Conservation (phyloP, 202 grass and related monocot genomes). For the Setaria viridis region DNA sequence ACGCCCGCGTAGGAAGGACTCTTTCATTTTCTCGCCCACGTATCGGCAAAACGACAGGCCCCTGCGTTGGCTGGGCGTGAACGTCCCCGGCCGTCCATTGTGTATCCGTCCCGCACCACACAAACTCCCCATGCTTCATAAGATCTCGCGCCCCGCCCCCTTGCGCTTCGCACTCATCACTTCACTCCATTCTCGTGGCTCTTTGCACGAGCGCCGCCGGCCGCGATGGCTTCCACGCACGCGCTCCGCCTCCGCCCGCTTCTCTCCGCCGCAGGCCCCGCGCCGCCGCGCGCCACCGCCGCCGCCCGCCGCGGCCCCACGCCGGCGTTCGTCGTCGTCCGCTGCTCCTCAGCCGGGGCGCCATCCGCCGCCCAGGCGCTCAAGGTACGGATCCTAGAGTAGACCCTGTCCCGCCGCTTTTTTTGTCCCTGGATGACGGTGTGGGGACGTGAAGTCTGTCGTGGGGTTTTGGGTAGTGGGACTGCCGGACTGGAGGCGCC, state of each 20-base stretch:
- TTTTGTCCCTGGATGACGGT: not conserved
- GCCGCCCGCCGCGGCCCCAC: not conserved
- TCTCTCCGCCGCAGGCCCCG: constrained; percentile 31
- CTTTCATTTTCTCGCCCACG: too few relatives aligned
- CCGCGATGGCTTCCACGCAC: constrained; percentile 40
- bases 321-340: constrained; percentile 33
- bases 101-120: constrained; percentile 11
- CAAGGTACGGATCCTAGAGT: constrained; percentile 34
- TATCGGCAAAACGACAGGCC: too few relatives aligned
- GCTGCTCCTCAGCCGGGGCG: constrained; percentile 39
- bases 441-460: not conserved
- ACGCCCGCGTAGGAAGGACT: too few relatives aligned
- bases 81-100: not conserved
- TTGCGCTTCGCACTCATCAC: not conserved
- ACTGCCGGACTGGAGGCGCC: not conserved
- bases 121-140: not conserved
- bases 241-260: constrained; percentile 43
- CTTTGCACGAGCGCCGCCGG: not conserved
- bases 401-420: too few relatives aligned
- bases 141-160: not conserved
- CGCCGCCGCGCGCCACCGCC: not conserved
- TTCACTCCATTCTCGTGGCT: not conserved
- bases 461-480: not conserved
- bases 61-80: too few relatives aligned
- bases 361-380: constrained; percentile 58